Evolutionary conservation across 129 eudicot genomes (phyloP).

Genomic region (Flaveria robusta): DNA sequence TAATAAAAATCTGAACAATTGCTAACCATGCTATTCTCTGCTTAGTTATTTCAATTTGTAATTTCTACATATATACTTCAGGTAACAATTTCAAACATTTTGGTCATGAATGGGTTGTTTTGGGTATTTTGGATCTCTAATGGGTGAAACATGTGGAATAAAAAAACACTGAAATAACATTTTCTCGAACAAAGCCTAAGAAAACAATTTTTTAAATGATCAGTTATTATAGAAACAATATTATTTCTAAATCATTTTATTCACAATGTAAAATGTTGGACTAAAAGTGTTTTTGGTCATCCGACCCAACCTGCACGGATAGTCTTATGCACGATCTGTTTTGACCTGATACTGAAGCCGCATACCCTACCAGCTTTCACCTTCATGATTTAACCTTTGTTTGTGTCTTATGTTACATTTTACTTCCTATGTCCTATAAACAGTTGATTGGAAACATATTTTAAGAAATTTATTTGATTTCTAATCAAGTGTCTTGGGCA

Average conservation of each 20-base stretch:
- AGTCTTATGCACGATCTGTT: background rate
- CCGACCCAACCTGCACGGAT: background rate
- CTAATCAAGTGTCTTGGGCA: background rate
- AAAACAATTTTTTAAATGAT: background rate
- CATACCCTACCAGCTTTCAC: background rate
- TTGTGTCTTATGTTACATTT: background rate
- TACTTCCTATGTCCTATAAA: background rate
- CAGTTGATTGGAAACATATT: background rate
- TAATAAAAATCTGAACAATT: background rate
- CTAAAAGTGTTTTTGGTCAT: background rate
- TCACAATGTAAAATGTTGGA: background rate
- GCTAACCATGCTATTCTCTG: background rate
- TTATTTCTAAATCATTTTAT: background rate
- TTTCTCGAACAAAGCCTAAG: background rate
- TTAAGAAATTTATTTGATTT: background rate
- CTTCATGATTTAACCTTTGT: background rate
- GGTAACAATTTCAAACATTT: background rate
- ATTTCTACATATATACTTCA: background rate
- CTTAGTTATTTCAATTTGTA: background rate
- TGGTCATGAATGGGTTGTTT: background rate
- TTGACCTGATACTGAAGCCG: background rate
- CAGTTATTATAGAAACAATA: background rate
- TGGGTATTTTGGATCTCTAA: no score
- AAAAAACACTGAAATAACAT: background rate
- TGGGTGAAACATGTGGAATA: background rate